A percentile compares a stretch with the other conserved stretches of the same genome.
phyloP scores from a whole-genome alignment of 1,284 basidiomycete genomes.

The Hortiboletus rubellus region DNA sequence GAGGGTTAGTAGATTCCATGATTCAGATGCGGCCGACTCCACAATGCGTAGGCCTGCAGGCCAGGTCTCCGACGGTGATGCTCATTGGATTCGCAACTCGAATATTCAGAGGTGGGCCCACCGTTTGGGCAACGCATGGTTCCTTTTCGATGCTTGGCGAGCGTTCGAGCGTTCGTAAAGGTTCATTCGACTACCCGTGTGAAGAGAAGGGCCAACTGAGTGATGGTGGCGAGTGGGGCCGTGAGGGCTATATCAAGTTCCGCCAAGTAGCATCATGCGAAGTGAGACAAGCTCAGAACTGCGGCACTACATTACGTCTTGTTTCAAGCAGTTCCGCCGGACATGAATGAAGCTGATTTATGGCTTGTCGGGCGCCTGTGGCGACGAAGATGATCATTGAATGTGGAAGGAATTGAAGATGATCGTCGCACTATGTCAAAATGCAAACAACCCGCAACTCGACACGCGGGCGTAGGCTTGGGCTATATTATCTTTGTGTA shows the following conservation, averaged over 20 bases:
- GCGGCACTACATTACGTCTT: conserved; percentile 8
- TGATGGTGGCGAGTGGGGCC: too few relatives aligned
- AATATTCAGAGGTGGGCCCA: neutral
- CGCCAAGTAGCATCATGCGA: neutral
- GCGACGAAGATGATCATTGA: conserved; percentile 20
- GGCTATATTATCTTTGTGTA: conserved; percentile 9
- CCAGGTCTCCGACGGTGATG: neutral
- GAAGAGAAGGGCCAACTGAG: too few relatives aligned
- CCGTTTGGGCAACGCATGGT: neutral
- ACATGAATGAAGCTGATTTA: conserved; percentile 23
- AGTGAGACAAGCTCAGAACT: neutral
- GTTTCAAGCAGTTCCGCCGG: conserved; percentile 13
- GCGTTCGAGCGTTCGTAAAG: conserved; percentile 2
- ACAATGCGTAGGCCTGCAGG: conserved; percentile 29
- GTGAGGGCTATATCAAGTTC: neutral
- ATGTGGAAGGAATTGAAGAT: conserved; percentile 19
- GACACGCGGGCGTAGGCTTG: neutral
- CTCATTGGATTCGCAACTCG: conserved; percentile 19
- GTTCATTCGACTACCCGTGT: neutral
- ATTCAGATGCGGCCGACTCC: conserved; percentile 1
- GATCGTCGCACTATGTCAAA: conserved; percentile 14
- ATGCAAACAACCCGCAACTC: neutral
- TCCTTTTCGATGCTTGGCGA: neutral
- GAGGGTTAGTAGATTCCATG: conserved; percentile 6
- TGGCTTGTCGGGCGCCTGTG: conserved; percentile 7